These are phyloP conservation scores for Trichosporon ovoides DNA, from an alignment of 1,284 basidiomycete species.

Conservation along the genomic window DNA sequence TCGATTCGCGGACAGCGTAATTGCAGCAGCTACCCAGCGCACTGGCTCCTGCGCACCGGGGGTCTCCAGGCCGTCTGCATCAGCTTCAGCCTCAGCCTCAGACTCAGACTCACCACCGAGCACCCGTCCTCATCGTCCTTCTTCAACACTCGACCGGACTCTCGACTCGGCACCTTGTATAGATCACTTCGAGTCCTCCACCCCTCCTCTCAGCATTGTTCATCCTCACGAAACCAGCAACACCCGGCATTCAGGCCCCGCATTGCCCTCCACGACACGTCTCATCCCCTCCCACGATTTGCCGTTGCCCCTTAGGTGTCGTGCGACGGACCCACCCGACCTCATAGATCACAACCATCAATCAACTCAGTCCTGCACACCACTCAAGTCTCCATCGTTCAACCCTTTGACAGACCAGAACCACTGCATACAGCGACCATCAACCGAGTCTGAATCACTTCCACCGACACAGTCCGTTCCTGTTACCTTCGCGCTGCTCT, in stretches of 20 bases:
- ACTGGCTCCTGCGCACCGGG: no score
- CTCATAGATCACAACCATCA: neutral
- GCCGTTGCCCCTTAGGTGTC: conserved; percentile 3
- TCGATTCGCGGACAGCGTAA: no score
- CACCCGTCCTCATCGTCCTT: no score
- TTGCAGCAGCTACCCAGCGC: no score
- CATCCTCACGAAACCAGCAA: neutral
- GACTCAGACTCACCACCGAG: no score
- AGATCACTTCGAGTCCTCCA: no score
- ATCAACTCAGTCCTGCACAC: neutral
- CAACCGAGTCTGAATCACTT: neutral
- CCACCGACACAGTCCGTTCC: neutral
- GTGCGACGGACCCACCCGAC: conserved; percentile 4
- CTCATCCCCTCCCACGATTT: neutral
- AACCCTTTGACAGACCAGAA: neutral
- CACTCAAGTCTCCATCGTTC: neutral
- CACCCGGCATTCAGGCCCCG: neutral
- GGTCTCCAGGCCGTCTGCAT: no score
- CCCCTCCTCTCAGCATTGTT: neutral
- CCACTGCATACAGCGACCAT: neutral
- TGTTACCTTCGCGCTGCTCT: neutral
- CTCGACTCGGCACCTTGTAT: no score
- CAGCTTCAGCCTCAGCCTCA: no score
- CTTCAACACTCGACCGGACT: no score
- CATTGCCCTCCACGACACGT: neutral